Conservation (phyloP, 331 rosid genomes). For the Rosa hybrid region DNA sequence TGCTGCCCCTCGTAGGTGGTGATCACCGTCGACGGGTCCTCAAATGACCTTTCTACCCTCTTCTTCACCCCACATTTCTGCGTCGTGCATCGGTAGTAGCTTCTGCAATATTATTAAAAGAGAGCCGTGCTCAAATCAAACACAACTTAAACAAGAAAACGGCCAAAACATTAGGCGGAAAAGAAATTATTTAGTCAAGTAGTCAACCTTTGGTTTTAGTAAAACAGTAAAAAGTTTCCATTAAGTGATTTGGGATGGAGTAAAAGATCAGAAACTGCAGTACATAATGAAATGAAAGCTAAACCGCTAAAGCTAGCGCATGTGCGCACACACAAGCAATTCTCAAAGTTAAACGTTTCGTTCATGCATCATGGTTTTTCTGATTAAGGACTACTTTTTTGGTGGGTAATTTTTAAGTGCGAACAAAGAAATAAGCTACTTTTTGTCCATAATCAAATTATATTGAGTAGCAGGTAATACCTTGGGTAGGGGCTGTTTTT, state of each 20-base stretch:
- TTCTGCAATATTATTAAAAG: slow-evolving; percentile 39
- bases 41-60: slow-evolving; percentile 88
- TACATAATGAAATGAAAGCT: no score
- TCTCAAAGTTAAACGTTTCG: background rate
- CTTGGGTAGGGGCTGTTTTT: slow-evolving; percentile 95
- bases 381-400: background rate
- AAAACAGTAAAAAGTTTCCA: background rate
- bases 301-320: background rate
- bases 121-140: slow-evolving; percentile 18
- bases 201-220: slow-evolving; percentile 8
- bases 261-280: background rate
- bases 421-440: background rate
- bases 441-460: slow-evolving; percentile 22
- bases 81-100: slow-evolving; percentile 93
- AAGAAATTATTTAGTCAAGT: background rate
- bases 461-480: slow-evolving; percentile 30
- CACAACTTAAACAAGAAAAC: slow-evolving; percentile 4
- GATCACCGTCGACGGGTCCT: slow-evolving; percentile 81
- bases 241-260: background rate
- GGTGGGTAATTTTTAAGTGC: slow-evolving; percentile 8
- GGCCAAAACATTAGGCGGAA: background rate
- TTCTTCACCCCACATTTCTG: slow-evolving; percentile 91
- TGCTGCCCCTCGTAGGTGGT: slow-evolving; percentile 98
- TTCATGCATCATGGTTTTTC: background rate
- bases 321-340: background rate